Conservation (phyloP, 1,139 yeast species). For the Saccharomyces hybrid region DNA sequence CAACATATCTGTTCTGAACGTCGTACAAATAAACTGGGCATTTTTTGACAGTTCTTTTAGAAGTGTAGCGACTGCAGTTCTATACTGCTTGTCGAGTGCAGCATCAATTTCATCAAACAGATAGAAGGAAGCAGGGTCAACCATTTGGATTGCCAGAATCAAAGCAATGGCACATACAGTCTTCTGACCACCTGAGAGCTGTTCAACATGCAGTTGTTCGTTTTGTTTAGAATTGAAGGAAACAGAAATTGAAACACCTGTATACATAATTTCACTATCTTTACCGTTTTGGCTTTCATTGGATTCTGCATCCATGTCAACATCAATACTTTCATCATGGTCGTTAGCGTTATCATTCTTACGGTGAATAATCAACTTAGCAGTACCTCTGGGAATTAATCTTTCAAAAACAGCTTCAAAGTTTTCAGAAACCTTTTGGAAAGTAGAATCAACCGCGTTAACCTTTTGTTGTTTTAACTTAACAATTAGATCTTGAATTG, state of each 20-base stretch:
- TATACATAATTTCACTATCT: constrained; percentile 48
- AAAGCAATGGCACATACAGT: constrained; percentile 90
- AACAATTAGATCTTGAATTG: constrained; percentile 68
- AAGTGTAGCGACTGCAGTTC: constrained; percentile 79
- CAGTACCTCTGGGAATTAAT: constrained; percentile 79
- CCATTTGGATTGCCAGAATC: constrained; percentile 85
- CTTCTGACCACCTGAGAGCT: constrained; percentile 93
- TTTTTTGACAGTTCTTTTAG: constrained; percentile 53
- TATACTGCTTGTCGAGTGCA: constrained; percentile 84
- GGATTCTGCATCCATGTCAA: constrained; percentile 22
- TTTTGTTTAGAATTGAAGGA: constrained; percentile 83
- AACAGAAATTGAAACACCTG: constrained; percentile 81
- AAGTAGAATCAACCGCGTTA: constrained; percentile 73
- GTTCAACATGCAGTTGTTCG: constrained; percentile 85
- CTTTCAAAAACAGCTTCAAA: constrained; percentile 69
- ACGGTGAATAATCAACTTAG: constrained; percentile 56
- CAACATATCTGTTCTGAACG: constrained; percentile 90
- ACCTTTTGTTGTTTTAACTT: constrained; percentile 73
- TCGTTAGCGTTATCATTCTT: constrained; percentile 13
- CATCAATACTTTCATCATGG: constrained; percentile 6
- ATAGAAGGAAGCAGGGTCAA: constrained; percentile 97
- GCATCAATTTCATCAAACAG: constrained; percentile 96
- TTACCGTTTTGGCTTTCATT: constrained; percentile 9
- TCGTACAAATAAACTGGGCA: constrained; percentile 93
- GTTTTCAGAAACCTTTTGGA: constrained; percentile 64